Evolutionary conservation across 169 alveolate genomes (phyloP).

Genomic region (Sarcocystis neurona): DNA sequence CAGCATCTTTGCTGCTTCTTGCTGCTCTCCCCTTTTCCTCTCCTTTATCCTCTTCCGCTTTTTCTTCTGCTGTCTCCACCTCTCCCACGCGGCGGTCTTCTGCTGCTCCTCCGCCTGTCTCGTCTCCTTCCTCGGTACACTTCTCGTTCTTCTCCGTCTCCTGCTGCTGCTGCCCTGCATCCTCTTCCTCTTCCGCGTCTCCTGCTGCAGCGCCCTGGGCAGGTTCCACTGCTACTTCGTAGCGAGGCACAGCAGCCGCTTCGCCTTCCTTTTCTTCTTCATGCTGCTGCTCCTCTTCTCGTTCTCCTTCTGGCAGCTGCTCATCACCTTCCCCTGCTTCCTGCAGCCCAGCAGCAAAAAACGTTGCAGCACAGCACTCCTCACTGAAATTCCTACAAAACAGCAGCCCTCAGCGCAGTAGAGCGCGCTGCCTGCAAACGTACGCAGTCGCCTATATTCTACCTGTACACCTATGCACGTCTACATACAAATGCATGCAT

Average conservation of each 20-base stretch:
- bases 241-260: neutral
- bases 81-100: conserved; percentile 34
- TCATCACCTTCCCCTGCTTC: neutral
- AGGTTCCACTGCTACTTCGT: too few species aligned
- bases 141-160: neutral
- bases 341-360: neutral
- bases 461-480: too few species aligned
- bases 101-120: conserved; percentile 19
- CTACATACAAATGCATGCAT: too few species aligned
- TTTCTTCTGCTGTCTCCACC: conserved; percentile 48
- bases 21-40: neutral
- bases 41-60: neutral
- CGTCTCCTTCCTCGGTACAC: neutral
- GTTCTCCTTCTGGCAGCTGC: neutral
- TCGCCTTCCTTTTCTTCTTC: neutral
- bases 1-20: too few species aligned
- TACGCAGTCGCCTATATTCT: too few species aligned
- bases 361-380: too few species aligned
- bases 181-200: conserved; percentile 6
- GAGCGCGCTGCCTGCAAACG: too few species aligned
- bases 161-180: neutral
- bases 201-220: too few species aligned
- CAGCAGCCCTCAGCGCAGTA: too few species aligned
- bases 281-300: neutral
- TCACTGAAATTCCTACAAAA: too few species aligned